Conservation (phyloP, 257 asterid genomes). For the Nyctanthes arbortristis region DNA sequence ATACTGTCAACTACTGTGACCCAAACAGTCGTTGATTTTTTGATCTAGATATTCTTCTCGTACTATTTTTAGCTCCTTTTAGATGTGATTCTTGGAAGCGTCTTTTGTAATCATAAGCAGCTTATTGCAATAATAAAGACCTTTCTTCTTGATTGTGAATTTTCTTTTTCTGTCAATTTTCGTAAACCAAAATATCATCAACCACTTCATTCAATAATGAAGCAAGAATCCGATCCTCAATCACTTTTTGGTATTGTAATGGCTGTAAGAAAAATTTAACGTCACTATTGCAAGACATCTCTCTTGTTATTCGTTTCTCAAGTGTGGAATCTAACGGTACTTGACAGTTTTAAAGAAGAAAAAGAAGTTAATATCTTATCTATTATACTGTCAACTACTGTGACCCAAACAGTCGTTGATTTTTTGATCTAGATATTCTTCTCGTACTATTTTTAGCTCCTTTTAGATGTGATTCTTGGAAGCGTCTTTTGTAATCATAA, state of each 20-base stretch:
- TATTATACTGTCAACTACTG: not conserved
- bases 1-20: too few relatives aligned
- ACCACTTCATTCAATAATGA: slow-evolving; percentile 75
- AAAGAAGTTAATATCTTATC: not conserved
- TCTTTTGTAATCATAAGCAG: not conserved
- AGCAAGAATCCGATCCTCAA: slow-evolving; percentile 65
- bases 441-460: not conserved
- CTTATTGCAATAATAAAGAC: slow-evolving; percentile 29
- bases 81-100: not conserved
- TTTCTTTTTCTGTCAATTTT: not conserved
- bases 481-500: not conserved
- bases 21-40: too few relatives aligned
- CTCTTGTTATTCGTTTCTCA: too few relatives aligned
- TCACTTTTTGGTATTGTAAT: too few relatives aligned
- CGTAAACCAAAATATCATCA: slow-evolving; percentile 44
- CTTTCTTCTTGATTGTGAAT: not conserved
- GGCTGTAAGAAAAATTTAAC: too few relatives aligned
- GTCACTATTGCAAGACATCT: slow-evolving; percentile 23
- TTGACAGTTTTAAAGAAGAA: not conserved
- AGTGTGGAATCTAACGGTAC: not conserved
- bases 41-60: too few relatives aligned
- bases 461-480: not conserved
- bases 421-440: not conserved
- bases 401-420: not conserved
- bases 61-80: not conserved